phyloP scores from a whole-genome alignment of 2,329 filamentous ascomycete genomes.

The Aspergillus caelatus region DNA sequence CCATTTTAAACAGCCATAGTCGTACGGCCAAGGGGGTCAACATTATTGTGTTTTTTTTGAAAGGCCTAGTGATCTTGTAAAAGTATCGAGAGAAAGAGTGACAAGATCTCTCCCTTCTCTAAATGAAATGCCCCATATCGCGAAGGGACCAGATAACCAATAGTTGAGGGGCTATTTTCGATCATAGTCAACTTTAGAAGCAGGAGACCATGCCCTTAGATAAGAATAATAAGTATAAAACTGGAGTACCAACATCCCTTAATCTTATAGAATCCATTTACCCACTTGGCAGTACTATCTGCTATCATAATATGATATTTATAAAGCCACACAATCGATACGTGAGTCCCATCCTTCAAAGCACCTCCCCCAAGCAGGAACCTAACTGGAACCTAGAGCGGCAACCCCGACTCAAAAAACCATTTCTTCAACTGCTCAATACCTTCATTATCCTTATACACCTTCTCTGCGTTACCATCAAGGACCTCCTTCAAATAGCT shows the following conservation, averaged over 20 bases:
- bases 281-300: too few relatives aligned
- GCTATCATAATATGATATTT: too few relatives aligned
- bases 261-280: too few relatives aligned
- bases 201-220: not conserved
- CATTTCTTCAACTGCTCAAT: not conserved
- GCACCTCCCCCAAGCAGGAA: not conserved
- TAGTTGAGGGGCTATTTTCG: not conserved
- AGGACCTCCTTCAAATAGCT: conserved; percentile 39
- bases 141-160: not conserved
- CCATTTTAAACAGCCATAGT: too few relatives aligned
- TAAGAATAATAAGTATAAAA: too few relatives aligned
- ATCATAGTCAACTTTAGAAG: not conserved
- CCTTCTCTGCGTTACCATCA: conserved; percentile 30
- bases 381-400: not conserved
- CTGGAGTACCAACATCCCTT: accelerated
- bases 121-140: not conserved
- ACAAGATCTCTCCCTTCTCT: too few relatives aligned
- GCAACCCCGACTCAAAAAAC: not conserved
- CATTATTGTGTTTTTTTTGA: too few relatives aligned
- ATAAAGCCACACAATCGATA: too few relatives aligned
- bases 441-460: not conserved
- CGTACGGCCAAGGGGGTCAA: too few relatives aligned
- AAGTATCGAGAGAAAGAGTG: too few relatives aligned
- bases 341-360: not conserved
- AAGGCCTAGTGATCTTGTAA: too few relatives aligned